Conservation (phyloP, 345 rosid species). For the Rubroshorea leprosula region DNA sequence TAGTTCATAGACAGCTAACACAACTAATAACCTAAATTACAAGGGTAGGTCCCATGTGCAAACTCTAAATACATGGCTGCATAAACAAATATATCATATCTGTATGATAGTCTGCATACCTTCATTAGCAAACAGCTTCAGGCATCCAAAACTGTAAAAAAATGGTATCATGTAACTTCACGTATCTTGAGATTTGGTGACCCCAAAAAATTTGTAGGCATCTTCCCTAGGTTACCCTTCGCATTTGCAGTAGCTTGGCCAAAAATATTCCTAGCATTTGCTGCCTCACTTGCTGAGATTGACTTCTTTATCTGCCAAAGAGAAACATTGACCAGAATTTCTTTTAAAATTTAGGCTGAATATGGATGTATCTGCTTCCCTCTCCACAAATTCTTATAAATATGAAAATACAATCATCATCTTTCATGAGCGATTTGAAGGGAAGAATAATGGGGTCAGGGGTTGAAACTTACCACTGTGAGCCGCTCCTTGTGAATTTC, state of each 20-base stretch:
- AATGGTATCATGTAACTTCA: constrained; percentile 20
- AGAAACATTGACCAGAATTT: neutral
- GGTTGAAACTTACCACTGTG: constrained; percentile 52
- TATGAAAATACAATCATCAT: constrained; percentile 1
- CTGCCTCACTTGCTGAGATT: constrained; percentile 40
- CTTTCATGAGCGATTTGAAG: neutral
- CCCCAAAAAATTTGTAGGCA: constrained; percentile 45
- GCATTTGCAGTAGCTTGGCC: constrained; percentile 53
- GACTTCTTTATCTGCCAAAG: constrained; percentile 73
- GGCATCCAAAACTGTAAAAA: constrained; percentile 4
- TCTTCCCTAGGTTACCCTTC: constrained; percentile 57
- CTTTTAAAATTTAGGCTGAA: neutral
- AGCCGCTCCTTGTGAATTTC: constrained; percentile 91
- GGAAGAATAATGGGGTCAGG: constrained; percentile 1
- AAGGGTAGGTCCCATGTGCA: neutral
- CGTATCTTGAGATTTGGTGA: constrained; percentile 48
- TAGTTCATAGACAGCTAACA: too few species aligned
- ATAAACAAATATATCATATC: neutral
- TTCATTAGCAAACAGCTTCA: constrained; percentile 4
- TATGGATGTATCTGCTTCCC: neutral
- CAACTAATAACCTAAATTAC: neutral
- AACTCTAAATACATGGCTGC: neutral
- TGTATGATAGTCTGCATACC: constrained; percentile 9
- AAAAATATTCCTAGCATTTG: constrained; percentile 34
- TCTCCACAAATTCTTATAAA: constrained; percentile 1